Evolutionary conservation across 2,329 filamentous ascomycete genomes (phyloP).

Genomic region (Atkinsonella texensis): DNA sequence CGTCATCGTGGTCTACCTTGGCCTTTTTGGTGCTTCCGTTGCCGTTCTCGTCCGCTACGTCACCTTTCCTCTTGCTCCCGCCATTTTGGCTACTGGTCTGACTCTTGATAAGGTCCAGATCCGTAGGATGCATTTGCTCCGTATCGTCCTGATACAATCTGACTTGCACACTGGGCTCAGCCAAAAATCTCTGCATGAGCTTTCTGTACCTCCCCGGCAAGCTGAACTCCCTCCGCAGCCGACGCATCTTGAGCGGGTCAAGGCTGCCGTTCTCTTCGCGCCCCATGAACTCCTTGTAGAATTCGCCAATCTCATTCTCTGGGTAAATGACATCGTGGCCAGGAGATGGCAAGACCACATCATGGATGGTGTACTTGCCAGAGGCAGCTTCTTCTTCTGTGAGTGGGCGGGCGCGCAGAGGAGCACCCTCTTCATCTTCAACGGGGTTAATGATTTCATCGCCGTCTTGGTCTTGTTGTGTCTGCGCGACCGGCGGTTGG

Average conservation of each 20-base stretch:
- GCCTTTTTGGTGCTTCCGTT: constrained; percentile 5
- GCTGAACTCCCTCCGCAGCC: constrained; percentile 76
- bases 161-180: constrained; percentile 54
- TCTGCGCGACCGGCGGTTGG: constrained; percentile 14
- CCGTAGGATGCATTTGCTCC: constrained; percentile 82
- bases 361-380: constrained; percentile 69
- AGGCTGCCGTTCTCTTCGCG: constrained; percentile 64
- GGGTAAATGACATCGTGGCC: constrained; percentile 87
- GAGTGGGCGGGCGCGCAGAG: constrained; percentile 54
- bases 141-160: constrained; percentile 56
- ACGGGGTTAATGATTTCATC: constrained; percentile 30
- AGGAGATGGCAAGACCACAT: constrained; percentile 83
- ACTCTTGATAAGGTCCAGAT: constrained; percentile 56
- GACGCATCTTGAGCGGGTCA: constrained; percentile 77
- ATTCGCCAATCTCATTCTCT: constrained; percentile 67
- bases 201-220: constrained; percentile 83
- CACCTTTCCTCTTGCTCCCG: constrained; percentile 9
- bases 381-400: constrained; percentile 66
- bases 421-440: constrained; percentile 30
- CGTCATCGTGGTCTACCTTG: constrained; percentile 5
- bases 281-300: constrained; percentile 79
- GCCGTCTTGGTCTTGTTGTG: constrained; percentile 51
- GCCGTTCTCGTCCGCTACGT: constrained; percentile 8
- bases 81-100: constrained; percentile 6
- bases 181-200: constrained; percentile 60